phyloP scores from a whole-genome alignment of 352 stramenopile species.

The Blastocystis sp. region DNA sequence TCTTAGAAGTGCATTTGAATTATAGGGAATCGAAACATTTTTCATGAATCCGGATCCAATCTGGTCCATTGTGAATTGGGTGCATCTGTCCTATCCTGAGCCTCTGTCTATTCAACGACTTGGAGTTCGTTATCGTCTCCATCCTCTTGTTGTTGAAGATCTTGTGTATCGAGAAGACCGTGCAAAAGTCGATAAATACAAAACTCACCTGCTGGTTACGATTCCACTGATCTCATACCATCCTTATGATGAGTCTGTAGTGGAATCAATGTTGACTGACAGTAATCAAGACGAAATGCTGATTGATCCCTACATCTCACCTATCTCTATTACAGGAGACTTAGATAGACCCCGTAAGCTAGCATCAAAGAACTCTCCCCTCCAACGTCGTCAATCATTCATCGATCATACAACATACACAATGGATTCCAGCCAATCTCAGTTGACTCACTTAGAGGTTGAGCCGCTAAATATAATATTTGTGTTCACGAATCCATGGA shows the following conservation, averaged over 20 bases:
- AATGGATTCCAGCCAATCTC: neutral
- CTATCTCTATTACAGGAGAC: too few species aligned
- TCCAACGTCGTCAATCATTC: constrained; percentile 10
- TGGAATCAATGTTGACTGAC: too few species aligned
- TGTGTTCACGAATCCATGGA: constrained; percentile 58
- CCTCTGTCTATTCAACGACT: constrained; percentile 45
- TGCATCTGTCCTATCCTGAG: constrained; percentile 2
- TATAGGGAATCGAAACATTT: constrained; percentile 57
- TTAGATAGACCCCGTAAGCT: too few species aligned
- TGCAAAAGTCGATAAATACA: constrained; percentile 62
- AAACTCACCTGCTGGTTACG: constrained; percentile 45
- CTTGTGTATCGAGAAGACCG: constrained; percentile 49
- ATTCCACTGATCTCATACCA: constrained; percentile 19
- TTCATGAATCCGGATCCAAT: constrained; percentile 62
- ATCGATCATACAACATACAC: neutral
- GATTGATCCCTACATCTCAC: too few species aligned
- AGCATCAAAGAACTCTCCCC: too few species aligned
- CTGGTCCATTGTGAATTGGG: constrained; percentile 56
- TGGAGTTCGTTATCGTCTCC: constrained; percentile 54
- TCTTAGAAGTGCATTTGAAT: neutral
- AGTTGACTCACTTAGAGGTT: neutral
- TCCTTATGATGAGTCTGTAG: neutral
- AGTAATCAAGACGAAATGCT: too few species aligned
- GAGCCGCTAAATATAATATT: constrained; percentile 48
- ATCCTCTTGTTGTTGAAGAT: constrained; percentile 63